phyloP scores from a whole-genome alignment of 106 monocot species.

The Allium fistulosum region DNA sequence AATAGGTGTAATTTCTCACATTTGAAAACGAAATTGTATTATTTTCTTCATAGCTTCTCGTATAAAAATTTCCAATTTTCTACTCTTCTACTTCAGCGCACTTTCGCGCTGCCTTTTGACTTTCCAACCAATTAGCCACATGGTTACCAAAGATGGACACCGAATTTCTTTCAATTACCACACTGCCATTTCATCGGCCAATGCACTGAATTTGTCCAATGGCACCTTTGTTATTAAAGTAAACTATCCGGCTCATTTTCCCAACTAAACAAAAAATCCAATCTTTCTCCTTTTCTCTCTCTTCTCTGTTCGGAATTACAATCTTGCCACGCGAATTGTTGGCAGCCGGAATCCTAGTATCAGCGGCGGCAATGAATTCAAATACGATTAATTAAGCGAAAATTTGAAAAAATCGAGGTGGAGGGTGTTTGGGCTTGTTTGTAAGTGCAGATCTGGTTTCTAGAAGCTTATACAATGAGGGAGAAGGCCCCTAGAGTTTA shows the following conservation, averaged over 20 bases:
- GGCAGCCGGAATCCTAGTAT: conserved; percentile 3
- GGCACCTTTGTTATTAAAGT: neutral
- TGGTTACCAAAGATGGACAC: neutral
- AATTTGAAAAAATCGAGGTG: neutral
- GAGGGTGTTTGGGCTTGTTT: neutral
- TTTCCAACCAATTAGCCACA: too few species aligned
- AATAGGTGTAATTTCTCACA: too few species aligned
- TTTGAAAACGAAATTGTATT: too few species aligned
- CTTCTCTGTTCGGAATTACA: neutral
- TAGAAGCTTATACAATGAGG: conserved; percentile 18
- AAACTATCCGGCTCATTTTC: neutral
- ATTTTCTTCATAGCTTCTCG: too few species aligned
- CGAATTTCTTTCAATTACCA: neutral
- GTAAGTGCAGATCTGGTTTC: neutral
- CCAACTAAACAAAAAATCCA: neutral
- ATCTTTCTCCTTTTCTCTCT: neutral
- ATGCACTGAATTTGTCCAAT: neutral
- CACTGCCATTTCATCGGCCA: neutral
- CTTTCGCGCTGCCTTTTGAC: too few species aligned
- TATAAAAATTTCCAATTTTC: too few species aligned
- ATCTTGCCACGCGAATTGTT: neutral
- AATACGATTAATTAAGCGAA: neutral
- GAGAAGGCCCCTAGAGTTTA: conserved; percentile 47
- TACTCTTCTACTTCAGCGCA: too few species aligned
- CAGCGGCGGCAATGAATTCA: neutral